Base-by-base conservation (phyloP, 257 asterid genomes). In the Perilla frutescens region DNA sequence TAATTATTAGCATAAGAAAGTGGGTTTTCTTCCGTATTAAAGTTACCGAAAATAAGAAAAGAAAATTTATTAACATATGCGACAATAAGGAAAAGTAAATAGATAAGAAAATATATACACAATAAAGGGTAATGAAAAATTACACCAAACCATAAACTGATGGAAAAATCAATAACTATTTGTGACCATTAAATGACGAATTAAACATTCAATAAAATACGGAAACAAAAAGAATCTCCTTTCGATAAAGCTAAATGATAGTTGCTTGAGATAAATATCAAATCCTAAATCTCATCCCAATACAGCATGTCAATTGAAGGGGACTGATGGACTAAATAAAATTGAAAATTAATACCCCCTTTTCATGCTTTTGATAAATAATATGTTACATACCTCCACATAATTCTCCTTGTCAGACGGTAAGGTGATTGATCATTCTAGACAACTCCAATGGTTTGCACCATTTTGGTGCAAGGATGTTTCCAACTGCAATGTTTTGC, bases 1-100 rank as follows among this genome's bases (percentile, higher is more conserved):
- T 41, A 62, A 15, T 62, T 62, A 53, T 62, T 20, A 43, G 68
- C 68, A 62, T 62, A 43, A 26, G 13, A 60, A 3, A 60, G 66
- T 9, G 31, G 32, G 48, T 36, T 36, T 12, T 60, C 13, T 60
- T 37, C 15, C 48, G 40, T 7, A 37, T 13, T 5, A 37, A 7
- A 3, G 31, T 6, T 60, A 36, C 36, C 40, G 14, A 15, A 15
- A 15, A 15, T 8, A 62, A 62, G 53, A 41, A 26, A 62, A 20
- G 13, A 41, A 29, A 62, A 14, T 2, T 62, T 15, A 62, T 40
- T 62, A 15, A 36, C 29, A 40, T 14, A 39, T 40, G 58, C 6
- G 50, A 40, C 45, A 15, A 62, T 14, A 15, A 41, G 68, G 53
- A 14, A 60, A 40, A 62, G 37, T 54, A 15, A 39, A 58, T 32